Evolutionary conservation across 2,329 filamentous ascomycete species (phyloP), one percentile per base, ranked within the genome.

Genomic region (Calycina herbarum): DNA sequence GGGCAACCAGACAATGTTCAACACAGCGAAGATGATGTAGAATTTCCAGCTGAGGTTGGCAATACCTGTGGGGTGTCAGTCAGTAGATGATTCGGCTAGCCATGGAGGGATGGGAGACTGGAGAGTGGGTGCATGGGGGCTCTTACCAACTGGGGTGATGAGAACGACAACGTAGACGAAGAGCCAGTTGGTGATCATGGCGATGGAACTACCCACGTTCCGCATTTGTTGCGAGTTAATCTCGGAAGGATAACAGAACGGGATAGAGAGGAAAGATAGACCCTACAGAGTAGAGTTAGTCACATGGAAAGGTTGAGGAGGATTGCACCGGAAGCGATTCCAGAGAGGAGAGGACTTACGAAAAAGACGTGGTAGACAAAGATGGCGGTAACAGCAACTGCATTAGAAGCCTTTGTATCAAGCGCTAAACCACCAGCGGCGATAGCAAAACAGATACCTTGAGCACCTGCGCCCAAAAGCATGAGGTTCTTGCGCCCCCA

Each of bases 161-260:
- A 73, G 69, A 2, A 73, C 75, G 15, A 76, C 70, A 74, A 86
- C 75, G 72, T 86, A 80, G 62, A 79, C 78, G 67, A 85, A 79
- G 29, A 73, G 68, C 78, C 77, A 79, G 64, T 79, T 79, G 0
- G 76, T 75, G 11, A 71, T 73, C 57, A 76, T 75, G 3, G 74
- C 76, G 5, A 78, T 66, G 27, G 75, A 74, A 0, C 76, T 73
- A 1, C 76, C 78, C 20, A 75, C 73, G 0, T 75, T 75, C 24
- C 78, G 65, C 15, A 74, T 75, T 7, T 73, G 70, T 0, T 79
- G 72, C 0, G 77, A 76, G 3, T 77, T 72, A 42, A 79, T 76
- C 57, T 79, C 78, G 1, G 77, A 73, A 0, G 76, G 74, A 42
- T 78, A 76, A 45, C 7, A n/a, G 42, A n/a, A 57, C 15, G 54